Conservation (phyloP, 805 yeast species). For the Diddensiella caesifluorescens region DNA sequence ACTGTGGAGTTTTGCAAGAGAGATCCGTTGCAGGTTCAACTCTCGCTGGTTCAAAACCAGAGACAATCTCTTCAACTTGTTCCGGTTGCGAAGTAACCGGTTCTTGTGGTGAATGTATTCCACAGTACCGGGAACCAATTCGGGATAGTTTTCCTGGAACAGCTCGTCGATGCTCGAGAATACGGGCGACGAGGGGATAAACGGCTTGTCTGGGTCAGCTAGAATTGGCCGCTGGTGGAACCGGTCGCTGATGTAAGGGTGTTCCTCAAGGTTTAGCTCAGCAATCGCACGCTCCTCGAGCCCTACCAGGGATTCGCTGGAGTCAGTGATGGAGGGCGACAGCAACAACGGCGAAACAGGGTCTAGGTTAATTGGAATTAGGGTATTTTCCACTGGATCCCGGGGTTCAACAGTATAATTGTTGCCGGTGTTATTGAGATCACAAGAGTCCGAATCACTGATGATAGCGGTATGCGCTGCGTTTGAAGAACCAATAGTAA, state of each 20-base stretch:
- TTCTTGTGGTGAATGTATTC: conserved; percentile 18
- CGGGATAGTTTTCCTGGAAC: conserved; percentile 20
- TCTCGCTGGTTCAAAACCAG: conserved; percentile 13
- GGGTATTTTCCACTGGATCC: conserved; percentile 9
- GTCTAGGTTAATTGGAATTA: conserved; percentile 19
- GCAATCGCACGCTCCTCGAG: conserved; percentile 14
- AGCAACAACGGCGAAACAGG: conserved; percentile 20
- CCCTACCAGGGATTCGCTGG: conserved; percentile 12
- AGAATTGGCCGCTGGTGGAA: conserved; percentile 21
- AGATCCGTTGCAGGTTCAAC: conserved; percentile 8
- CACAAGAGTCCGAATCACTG: conserved; percentile 3
- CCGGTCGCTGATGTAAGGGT: conserved; percentile 18
- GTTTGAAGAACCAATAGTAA: neutral
- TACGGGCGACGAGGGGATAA: conserved; percentile 22
- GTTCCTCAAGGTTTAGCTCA: conserved; percentile 17
- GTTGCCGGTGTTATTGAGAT: neutral
- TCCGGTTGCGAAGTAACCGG: conserved; percentile 22
- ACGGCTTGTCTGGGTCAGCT: conserved; percentile 23
- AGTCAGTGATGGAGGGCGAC: conserved; percentile 13
- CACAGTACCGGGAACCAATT: conserved; percentile 11
- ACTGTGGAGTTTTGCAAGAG: conserved; percentile 10
- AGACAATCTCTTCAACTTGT: conserved; percentile 15
- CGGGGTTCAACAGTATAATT: conserved; percentile 3
- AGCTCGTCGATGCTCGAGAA: conserved; percentile 18
- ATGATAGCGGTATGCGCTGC: neutral